Evolutionary conservation across 331 rosid genomes (phyloP).

Genomic region (Malus hybrid): DNA sequence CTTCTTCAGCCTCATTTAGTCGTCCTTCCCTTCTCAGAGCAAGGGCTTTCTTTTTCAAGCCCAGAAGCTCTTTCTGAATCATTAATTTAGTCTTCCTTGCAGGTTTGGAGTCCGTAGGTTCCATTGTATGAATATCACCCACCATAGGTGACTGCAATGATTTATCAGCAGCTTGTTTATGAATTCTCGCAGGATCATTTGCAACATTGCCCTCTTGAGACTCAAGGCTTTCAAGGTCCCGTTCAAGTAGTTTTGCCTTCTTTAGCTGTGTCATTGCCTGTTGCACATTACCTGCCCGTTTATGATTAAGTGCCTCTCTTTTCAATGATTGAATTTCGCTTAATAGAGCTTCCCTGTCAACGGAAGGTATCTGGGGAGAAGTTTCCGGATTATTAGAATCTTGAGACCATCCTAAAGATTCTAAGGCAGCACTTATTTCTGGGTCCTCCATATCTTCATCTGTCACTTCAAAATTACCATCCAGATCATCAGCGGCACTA

Average conservation of each 20-base stretch:
- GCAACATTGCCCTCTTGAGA: conserved; percentile 27
- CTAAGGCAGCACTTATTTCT: conserved; percentile 57
- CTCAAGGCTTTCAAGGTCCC: conserved; percentile 37
- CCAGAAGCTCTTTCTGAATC: conserved; percentile 89
- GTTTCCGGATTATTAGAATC: conserved; percentile 26
- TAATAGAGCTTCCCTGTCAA: conserved; percentile 50
- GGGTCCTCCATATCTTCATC: conserved; percentile 93
- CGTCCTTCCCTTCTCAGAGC: conserved; percentile 83
- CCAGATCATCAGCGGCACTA: conserved; percentile 42
- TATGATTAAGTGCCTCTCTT: conserved; percentile 72
- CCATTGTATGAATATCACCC: conserved; percentile 23
- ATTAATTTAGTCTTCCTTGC: conserved; percentile 51
- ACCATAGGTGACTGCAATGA: conserved; percentile 18
- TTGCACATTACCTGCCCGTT: conserved; percentile 68
- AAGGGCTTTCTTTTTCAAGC: conserved; percentile 73
- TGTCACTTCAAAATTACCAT: conserved; percentile 67
- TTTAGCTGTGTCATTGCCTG: conserved; percentile 73
- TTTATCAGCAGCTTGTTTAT: conserved; percentile 27
- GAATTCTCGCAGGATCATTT: conserved; percentile 14
- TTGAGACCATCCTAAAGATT: conserved; percentile 81
- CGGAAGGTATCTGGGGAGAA: conserved; percentile 24
- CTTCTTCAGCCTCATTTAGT: conserved; percentile 77
- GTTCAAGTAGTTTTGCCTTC: conserved; percentile 76
- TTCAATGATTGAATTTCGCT: conserved; percentile 70
- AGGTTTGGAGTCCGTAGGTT: conserved; percentile 19